Percentiles rank a stretch among this genome's conserved stretches.
Conservation (phyloP, 495 filamentous ascomycete genomes). For the Penicillium goetzii region DNA sequence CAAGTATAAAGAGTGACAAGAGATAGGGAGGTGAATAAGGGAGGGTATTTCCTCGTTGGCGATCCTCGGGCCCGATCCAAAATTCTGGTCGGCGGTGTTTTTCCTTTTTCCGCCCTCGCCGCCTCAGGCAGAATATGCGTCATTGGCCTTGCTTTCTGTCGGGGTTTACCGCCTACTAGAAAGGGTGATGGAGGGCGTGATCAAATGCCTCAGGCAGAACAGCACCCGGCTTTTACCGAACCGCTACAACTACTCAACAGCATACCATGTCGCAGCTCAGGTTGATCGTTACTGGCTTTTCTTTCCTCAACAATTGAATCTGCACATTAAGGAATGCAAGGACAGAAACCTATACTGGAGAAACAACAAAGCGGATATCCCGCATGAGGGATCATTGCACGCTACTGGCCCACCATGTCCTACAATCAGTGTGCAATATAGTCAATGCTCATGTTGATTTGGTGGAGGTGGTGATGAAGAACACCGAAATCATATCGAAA, state of each 20-base stretch:
- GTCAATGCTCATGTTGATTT: not conserved
- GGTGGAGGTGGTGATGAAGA: not conserved
- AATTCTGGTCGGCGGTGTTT: slow-evolving; percentile 46
- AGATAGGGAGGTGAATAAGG: slow-evolving; percentile 24
- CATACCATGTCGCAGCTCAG: not conserved
- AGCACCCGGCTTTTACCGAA: not conserved
- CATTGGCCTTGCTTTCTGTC: slow-evolving; percentile 3
- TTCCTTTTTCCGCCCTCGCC: slow-evolving; percentile 38
- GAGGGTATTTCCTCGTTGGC: slow-evolving; percentile 15
- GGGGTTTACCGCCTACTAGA: not conserved
- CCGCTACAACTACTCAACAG: not conserved
- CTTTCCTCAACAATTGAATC: not conserved
- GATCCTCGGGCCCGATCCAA: slow-evolving; percentile 29
- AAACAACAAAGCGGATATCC: not conserved
- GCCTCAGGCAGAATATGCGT: slow-evolving; percentile 36
- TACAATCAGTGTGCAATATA: not conserved
- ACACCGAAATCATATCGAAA: not conserved
- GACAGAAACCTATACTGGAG: too few species aligned
- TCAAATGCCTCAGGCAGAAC: not conserved
- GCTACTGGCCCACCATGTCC: not conserved
- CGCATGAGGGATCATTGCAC: not conserved
- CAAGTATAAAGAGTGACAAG: slow-evolving; percentile 29
- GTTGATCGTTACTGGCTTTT: not conserved
- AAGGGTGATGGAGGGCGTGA: not conserved
- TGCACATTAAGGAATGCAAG: not conserved